A percentile compares a stretch with the other conserved stretches of the same genome.
Conservation (phyloP, 345 rosid genomes). For the Trapa bicornis region DNA sequence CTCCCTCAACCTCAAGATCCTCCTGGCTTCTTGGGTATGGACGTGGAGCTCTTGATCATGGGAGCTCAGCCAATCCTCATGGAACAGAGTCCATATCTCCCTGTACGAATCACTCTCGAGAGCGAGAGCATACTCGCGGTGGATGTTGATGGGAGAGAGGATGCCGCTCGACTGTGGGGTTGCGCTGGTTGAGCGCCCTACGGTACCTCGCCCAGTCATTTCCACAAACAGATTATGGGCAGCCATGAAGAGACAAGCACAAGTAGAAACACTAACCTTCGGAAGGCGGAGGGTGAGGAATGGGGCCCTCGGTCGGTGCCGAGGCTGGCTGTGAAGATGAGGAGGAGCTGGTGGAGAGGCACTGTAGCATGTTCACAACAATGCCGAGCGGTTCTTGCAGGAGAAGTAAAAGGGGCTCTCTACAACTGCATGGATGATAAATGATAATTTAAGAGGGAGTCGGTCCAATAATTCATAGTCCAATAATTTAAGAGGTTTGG, state of each 20-base stretch:
- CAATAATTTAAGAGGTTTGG: too few species aligned
- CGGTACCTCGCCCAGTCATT: conserved; percentile 22
- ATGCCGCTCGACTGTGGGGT: conserved; percentile 28
- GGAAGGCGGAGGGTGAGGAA: conserved; percentile 17
- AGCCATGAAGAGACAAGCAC: neutral
- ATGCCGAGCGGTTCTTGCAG: neutral
- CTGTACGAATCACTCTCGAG: conserved; percentile 50
- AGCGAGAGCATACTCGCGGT: conserved; percentile 33
- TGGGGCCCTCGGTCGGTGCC: conserved; percentile 10
- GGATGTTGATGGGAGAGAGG: conserved; percentile 43
- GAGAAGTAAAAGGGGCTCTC: neutral
- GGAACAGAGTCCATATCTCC: conserved; percentile 45
- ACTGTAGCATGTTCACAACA: conserved; percentile 24
- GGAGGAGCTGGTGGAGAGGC: conserved; percentile 39
- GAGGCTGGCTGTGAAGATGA: conserved; percentile 21
- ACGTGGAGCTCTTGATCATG: conserved; percentile 13
- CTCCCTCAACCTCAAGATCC: conserved; percentile 25
- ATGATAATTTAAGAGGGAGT: too few species aligned
- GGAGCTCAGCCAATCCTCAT: conserved; percentile 8
- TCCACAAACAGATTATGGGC: conserved; percentile 28
- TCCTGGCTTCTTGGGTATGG: conserved; percentile 2
- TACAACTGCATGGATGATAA: neutral
- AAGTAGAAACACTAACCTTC: conserved; percentile 16
- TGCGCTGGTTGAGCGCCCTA: conserved; percentile 30
- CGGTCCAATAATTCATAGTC: too few species aligned